phyloP scores from a whole-genome alignment of 805 yeast genomes.

The Hanseniaspora lindneri region DNA sequence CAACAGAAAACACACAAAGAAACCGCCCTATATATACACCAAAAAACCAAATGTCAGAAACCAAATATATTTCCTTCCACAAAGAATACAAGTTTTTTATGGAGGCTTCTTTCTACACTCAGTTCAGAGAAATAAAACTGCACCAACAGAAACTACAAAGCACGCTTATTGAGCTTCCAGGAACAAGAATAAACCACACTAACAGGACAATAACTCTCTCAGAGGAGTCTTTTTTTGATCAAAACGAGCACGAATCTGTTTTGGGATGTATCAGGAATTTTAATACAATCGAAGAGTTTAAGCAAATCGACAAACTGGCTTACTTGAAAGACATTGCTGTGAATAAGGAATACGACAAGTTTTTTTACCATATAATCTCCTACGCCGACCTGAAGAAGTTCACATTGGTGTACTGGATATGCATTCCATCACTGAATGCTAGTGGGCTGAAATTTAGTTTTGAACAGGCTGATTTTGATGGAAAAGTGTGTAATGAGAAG shows the following conservation, averaged over 20 bases:
- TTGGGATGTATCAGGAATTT: conserved; percentile 43
- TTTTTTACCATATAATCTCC: conserved; percentile 39
- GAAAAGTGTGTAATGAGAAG: too few species aligned
- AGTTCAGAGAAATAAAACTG: conserved; percentile 59
- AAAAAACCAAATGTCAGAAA: neutral
- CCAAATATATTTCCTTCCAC: neutral
- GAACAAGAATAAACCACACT: conserved; percentile 23
- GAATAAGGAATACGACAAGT: conserved; percentile 23
- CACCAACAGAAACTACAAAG: conserved; percentile 50
- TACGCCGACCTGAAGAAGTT: conserved; percentile 86
- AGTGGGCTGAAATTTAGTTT: conserved; percentile 16
- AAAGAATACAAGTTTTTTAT: conserved; percentile 41
- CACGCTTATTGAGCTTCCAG: conserved; percentile 29
- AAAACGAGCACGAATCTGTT: conserved; percentile 23
- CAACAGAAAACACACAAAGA: too few species aligned
- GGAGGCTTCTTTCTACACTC: conserved; percentile 78
- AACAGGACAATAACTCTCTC: conserved; percentile 26
- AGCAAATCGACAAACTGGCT: conserved; percentile 47
- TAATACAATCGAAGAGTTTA: conserved; percentile 82
- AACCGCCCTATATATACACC: neutral
- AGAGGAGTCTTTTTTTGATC: conserved; percentile 18
- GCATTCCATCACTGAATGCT: conserved; percentile 50
- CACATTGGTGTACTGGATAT: conserved; percentile 81
- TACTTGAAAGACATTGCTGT: conserved; percentile 39
- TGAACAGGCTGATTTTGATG: too few species aligned